Evolutionary conservation across 768 basidiomycete genomes (phyloP).

Genomic region (Phylloporus arenicola): DNA sequence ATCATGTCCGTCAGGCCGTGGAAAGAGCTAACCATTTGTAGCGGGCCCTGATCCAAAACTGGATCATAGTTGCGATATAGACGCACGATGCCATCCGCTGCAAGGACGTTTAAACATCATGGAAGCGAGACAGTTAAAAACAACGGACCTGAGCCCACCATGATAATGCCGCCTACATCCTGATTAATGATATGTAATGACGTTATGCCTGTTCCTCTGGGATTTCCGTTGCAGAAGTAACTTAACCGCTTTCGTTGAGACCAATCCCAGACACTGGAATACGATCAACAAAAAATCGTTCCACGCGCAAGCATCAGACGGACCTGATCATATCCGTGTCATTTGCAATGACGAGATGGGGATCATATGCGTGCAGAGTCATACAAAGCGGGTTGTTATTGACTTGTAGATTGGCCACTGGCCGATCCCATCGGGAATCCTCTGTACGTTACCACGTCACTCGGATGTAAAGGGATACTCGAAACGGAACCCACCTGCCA

Average conservation of each 20-base stretch:
- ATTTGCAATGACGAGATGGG: constrained; percentile 81
- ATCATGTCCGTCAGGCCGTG: constrained; percentile 78
- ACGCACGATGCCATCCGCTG: constrained; percentile 90
- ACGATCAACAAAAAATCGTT: not conserved
- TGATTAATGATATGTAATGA: constrained; percentile 92
- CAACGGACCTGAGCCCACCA: constrained; percentile 76
- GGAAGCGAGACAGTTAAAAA: not conserved
- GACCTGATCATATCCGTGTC: constrained; percentile 84
- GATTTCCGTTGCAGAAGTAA: constrained; percentile 86
- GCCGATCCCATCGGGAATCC: constrained; percentile 63
- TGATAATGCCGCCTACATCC: constrained; percentile 84
- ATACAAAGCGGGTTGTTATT: constrained; percentile 63
- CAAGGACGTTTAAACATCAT: not conserved
- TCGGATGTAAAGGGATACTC: constrained; percentile 3
- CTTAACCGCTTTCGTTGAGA: constrained; percentile 69
- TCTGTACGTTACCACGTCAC: constrained; percentile 35
- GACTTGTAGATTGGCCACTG: constrained; percentile 60
- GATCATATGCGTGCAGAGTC: constrained; percentile 89
- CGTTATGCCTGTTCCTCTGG: constrained; percentile 76
- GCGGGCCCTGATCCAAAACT: constrained; percentile 57
- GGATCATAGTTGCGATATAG: constrained; percentile 91
- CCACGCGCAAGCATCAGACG: constrained; percentile 11
- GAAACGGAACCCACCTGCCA: constrained; percentile 54
- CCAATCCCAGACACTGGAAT: constrained; percentile 89
- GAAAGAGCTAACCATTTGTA: constrained; percentile 94